Percentiles rank a stretch among this genome's conserved stretches.
Conservation (phyloP, 768 basidiomycete genomes). For the Suillus luteus region DNA sequence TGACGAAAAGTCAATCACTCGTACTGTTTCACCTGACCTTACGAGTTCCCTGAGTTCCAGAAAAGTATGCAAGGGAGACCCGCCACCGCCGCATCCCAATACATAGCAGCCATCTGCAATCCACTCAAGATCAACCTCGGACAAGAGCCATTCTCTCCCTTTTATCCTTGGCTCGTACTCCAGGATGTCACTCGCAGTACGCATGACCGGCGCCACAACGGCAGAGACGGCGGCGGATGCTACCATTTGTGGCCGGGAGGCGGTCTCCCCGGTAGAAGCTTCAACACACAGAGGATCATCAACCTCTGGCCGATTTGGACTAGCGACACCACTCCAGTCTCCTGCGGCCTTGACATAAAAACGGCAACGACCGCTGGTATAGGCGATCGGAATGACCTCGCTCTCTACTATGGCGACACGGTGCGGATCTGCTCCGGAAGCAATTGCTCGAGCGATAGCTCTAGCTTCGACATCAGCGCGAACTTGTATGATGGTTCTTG, state of each 20-base stretch:
- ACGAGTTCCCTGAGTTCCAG: conserved; percentile 54
- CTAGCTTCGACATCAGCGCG: conserved; percentile 36
- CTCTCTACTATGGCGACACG: conserved; percentile 56
- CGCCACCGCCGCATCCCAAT: conserved; percentile 65
- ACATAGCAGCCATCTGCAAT: conserved; percentile 65
- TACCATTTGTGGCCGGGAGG: neutral
- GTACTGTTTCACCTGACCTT: conserved; percentile 46
- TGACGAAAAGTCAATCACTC: conserved; percentile 46
- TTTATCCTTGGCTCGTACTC: conserved; percentile 42
- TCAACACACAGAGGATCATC: conserved; percentile 4
- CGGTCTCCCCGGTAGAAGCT: conserved; percentile 13
- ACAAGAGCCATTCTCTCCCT: conserved; percentile 45
- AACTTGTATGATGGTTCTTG: conserved; percentile 34
- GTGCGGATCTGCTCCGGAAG: conserved; percentile 45
- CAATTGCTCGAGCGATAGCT: conserved; percentile 46
- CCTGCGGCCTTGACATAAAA: conserved; percentile 66
- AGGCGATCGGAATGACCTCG: conserved; percentile 48
- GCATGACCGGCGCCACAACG: conserved; percentile 21
- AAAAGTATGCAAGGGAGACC: conserved; percentile 54
- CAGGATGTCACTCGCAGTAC: conserved; percentile 29
- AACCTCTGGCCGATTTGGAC: conserved; percentile 26
- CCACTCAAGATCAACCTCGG: conserved; percentile 54
- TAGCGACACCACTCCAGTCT: conserved; percentile 39
- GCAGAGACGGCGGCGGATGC: conserved; percentile 12
- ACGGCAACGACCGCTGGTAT: conserved; percentile 35